phyloP scores from a whole-genome alignment of 73 alveolate genomes.

The Tetrahymena thermophila region DNA sequence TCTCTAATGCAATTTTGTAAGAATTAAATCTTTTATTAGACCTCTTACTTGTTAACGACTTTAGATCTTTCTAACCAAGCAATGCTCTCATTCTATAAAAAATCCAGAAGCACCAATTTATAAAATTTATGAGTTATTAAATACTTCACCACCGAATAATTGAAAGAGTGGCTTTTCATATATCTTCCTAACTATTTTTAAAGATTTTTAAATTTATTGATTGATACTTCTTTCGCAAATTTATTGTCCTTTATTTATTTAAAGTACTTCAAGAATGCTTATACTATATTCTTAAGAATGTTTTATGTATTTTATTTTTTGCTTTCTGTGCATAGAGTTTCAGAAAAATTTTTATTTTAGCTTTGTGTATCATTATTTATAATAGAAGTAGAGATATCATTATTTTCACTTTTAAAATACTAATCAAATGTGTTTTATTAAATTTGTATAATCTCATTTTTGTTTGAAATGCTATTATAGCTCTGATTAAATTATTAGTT shows the following conservation, averaged over 20 bases:
- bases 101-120: background rate
- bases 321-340: background rate
- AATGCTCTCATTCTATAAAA: background rate
- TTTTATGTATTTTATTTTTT: background rate
- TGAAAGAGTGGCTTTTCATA: background rate
- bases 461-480: no score
- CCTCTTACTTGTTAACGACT: background rate
- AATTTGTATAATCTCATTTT: no score
- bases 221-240: background rate
- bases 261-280: background rate
- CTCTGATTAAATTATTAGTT: no score
- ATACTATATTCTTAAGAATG: background rate
- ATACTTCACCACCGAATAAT: background rate
- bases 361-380: no score
- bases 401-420: no score
- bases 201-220: background rate
- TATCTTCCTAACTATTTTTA: background rate
- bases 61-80: background rate
- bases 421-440: no score
- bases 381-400: no score
- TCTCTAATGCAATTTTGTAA: background rate
- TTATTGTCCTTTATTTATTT: background rate
- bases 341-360: no score
- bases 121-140: background rate
- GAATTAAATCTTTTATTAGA: no score